Evolutionary conservation across 495 filamentous ascomycete genomes (phyloP), one percentile per base, ranked within the genome.

Genomic region (Haplographium delicatum): DNA sequence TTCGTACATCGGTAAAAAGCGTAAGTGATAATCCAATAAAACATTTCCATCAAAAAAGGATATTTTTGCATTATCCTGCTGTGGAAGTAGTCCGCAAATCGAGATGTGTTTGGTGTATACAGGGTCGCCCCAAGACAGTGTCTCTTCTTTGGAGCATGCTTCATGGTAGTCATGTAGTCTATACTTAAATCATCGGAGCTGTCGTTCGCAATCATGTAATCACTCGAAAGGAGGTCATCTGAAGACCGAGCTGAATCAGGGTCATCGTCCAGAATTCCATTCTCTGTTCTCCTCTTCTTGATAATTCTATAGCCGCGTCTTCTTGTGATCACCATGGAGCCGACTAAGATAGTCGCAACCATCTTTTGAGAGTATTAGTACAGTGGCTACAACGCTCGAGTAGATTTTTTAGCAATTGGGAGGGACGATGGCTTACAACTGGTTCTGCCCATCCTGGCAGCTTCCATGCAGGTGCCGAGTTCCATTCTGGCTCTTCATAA

Each of bases 31-130:
- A 80, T 75, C 83, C 83, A 86, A 57, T 87, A 86, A 65, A 82
- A 85, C 62, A 80, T 82, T 61, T 87, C 83, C 30, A 82, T 76
- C 45, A 86, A 60, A 56, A 87, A 87, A 1, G 83, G 83, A 49
- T 83, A 74, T 58, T 77, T 80, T 40, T 71, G 66, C 18, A 87
- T 64, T n/a, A 85, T 62, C n/a, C 75, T 69, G 49, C 76, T 81
- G 58, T 84, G 81, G 27, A 74, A 53, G 53, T 81, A 64, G 43
- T 73, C 61, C 15, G 69, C 61, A 60, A 81, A 84, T 26, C 73
- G 73, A 0, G 77, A 76, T 1, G 81, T 74, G 55, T 84, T 81
- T 2, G 76, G 80, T 2, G 73, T 82, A 43, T 67, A 59, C 28
- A 84, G 52, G 3, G 57, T 46, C 26, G 69, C 47, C 9, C 80